A percentile compares a stretch with the other conserved stretches of the same genome.
Evolutionary conservation across 108 stramenopile species (phyloP).

Genomic region (Aurantiochytrium sp.): DNA sequence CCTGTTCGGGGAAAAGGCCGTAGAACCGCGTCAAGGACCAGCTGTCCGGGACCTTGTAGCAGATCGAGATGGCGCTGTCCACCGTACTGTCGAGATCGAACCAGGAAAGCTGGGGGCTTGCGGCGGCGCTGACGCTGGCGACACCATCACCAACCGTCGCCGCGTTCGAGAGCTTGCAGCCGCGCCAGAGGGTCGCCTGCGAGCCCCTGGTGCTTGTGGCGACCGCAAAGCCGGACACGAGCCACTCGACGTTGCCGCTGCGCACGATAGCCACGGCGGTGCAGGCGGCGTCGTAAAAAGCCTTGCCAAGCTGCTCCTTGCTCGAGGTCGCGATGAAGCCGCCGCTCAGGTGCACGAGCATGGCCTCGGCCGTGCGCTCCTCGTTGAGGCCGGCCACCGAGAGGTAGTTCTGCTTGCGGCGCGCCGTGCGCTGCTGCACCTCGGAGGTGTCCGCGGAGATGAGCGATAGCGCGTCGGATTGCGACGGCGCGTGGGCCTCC

Average conservation of each 20-base stretch:
- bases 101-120: neutral
- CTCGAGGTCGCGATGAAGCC: neutral
- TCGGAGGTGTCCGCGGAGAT: neutral
- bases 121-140: too few relatives aligned
- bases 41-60: neutral
- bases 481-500: neutral
- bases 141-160: too few relatives aligned
- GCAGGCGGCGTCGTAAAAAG: neutral
- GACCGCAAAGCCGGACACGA: conserved; percentile 8
- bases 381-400: neutral
- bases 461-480: neutral
- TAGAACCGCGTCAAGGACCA: neutral
- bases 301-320: neutral
- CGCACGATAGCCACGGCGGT: neutral
- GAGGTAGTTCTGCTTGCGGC: neutral
- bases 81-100: neutral
- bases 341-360: neutral
- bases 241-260: conserved; percentile 10
- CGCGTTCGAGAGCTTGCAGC: neutral
- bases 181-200: neutral
- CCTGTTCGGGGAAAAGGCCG: neutral
- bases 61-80: neutral
- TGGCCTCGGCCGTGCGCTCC: conserved; percentile 5
- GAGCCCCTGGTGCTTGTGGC: neutral
- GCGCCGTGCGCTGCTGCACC: neutral